Percentiles rank a stretch among this genome's conserved stretches.
Conservation (phyloP, 2,329 filamentous ascomycete genomes). For the Cercospora brassicicola region DNA sequence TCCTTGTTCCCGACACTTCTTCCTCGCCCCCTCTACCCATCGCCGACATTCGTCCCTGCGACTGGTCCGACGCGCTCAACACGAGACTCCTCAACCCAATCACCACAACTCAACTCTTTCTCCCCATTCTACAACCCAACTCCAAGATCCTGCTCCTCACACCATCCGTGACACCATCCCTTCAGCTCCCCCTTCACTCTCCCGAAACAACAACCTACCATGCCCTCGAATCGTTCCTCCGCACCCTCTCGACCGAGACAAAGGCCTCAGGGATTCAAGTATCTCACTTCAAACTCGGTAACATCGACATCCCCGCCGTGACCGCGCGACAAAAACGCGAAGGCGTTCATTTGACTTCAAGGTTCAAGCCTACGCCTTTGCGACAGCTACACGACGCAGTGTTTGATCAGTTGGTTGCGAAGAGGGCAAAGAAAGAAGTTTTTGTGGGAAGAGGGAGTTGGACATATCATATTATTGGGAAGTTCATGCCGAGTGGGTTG, state of each 20-base stretch:
- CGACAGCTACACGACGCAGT: conserved; percentile 81
- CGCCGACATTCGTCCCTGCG: conserved; percentile 77
- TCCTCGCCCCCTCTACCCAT: conserved; percentile 71
- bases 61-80: conserved; percentile 87
- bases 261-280: conserved; percentile 73
- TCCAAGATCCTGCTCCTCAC: conserved; percentile 71
- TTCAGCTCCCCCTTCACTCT: conserved; percentile 77
- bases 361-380: conserved; percentile 59
- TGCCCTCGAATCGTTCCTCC: conserved; percentile 81
- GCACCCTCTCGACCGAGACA: conserved; percentile 77
- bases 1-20: conserved; percentile 75
- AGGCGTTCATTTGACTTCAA: conserved; percentile 38
- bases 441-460: conserved; percentile 82
- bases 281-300: conserved; percentile 85
- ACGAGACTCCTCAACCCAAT: conserved; percentile 89
- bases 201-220: conserved; percentile 84
- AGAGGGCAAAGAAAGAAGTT: conserved; percentile 60
- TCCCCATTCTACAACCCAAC: conserved; percentile 59
- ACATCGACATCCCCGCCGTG: conserved; percentile 77
- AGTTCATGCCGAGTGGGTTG: conserved; percentile 71
- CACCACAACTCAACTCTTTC: conserved; percentile 81
- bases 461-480: conserved; percentile 81
- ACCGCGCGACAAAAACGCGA: conserved; percentile 43
- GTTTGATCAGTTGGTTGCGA: conserved; percentile 80
- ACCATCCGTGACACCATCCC: conserved; percentile 75